Conservation (phyloP, 2,329 filamentous ascomycete genomes). For the Xylariaceae sp. region DNA sequence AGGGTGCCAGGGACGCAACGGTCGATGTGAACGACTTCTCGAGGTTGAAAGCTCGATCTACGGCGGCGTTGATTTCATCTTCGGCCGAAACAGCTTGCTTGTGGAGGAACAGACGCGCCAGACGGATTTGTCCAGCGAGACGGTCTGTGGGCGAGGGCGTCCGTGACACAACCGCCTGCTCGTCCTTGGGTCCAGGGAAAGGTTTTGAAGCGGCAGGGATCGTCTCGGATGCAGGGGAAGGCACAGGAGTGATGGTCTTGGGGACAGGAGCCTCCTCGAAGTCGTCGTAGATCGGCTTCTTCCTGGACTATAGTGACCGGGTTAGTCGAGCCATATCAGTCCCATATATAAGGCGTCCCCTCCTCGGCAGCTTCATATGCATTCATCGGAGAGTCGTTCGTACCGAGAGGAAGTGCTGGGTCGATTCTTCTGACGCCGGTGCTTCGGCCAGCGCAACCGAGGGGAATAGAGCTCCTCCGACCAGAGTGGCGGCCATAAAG, state of each 20-base stretch:
- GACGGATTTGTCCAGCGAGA: constrained; percentile 75
- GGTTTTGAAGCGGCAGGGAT: constrained; percentile 27
- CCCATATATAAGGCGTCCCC: constrained; percentile 3
- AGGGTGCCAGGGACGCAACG: constrained; percentile 79
- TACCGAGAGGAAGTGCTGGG: constrained; percentile 18
- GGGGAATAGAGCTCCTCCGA: constrained; percentile 33
- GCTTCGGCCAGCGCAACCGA: constrained; percentile 45
- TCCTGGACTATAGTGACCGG: constrained; percentile 33
- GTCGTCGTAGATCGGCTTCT: constrained; percentile 80
- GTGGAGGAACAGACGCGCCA: constrained; percentile 75
- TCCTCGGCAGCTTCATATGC: background rate
- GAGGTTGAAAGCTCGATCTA: constrained; percentile 75
- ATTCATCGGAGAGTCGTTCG: constrained; percentile 1
- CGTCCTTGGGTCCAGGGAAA: constrained; percentile 29
- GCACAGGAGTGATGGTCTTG: constrained; percentile 24
- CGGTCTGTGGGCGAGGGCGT: constrained; percentile 82
- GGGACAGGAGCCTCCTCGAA: constrained; percentile 41
- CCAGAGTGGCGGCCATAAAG: constrained; percentile 44
- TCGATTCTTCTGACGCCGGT: constrained; percentile 26
- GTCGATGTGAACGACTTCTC: constrained; percentile 89
- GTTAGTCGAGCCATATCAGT: constrained; percentile 3
- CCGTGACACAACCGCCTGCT: constrained; percentile 26
- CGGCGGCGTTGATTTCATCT: constrained; percentile 73
- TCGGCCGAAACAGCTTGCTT: constrained; percentile 68
- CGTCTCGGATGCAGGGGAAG: constrained; percentile 33